phyloP scores from a whole-genome alignment of 371 early-diverging fungal species.

The Actinomucor elegans region DNA sequence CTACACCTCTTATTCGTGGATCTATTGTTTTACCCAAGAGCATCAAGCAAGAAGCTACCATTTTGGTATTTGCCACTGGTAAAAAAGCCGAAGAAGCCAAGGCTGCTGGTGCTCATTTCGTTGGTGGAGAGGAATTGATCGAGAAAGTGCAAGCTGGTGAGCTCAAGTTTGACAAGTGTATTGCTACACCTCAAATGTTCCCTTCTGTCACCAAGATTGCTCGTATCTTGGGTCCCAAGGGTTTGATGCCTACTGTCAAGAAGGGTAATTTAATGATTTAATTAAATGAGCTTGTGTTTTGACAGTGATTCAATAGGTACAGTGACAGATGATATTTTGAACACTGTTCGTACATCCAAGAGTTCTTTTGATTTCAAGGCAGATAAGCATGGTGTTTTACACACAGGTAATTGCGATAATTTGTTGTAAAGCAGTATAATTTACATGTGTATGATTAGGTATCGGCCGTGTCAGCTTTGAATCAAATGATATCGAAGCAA shows the following conservation, averaged over 20 bases:
- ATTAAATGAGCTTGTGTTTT: neutral
- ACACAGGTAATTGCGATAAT: constrained; percentile 50
- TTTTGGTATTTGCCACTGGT: constrained; percentile 83
- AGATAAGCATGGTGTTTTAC: constrained; percentile 74
- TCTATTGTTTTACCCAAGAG: constrained; percentile 69
- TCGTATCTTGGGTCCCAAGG: constrained; percentile 90
- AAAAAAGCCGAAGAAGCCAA: constrained; percentile 81
- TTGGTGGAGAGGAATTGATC: constrained; percentile 89
- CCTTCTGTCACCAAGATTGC: constrained; percentile 89
- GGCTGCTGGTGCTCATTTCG: constrained; percentile 77
- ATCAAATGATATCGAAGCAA: constrained; percentile 56
- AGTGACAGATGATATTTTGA: constrained; percentile 72
- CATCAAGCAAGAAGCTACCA: constrained; percentile 60
- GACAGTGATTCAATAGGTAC: constrained; percentile 49
- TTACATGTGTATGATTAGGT: constrained; percentile 24
- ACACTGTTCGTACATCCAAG: constrained; percentile 60
- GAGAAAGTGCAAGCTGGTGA: constrained; percentile 64
- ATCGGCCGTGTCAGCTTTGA: constrained; percentile 56
- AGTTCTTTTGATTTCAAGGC: constrained; percentile 75
- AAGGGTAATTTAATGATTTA: constrained; percentile 57
- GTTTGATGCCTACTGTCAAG: constrained; percentile 93
- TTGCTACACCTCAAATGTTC: constrained; percentile 88
- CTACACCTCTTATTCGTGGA: constrained; percentile 75
- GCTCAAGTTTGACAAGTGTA: constrained; percentile 81
- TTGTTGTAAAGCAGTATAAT: neutral